phyloP scores from a whole-genome alignment of 148 eudicot species.

The Cornus florida region DNA sequence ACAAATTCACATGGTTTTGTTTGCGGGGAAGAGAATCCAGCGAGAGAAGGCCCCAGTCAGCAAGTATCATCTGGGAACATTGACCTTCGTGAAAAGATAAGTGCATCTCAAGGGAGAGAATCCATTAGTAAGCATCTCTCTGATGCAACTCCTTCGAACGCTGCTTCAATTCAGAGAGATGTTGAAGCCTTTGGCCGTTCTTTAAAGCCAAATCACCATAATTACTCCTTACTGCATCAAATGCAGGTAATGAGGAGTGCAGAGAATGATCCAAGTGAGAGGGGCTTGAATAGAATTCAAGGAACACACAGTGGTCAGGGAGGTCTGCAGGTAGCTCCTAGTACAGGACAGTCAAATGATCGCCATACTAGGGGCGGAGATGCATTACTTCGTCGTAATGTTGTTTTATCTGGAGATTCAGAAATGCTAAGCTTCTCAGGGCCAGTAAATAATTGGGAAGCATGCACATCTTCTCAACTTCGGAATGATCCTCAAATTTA shows the following conservation, averaged over 20 bases:
- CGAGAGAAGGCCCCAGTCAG: constrained; percentile 28
- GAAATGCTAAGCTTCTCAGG: constrained; percentile 39
- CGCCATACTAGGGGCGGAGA: constrained; percentile 28
- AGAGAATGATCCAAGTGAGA: constrained; percentile 48
- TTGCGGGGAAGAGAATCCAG: constrained; percentile 27
- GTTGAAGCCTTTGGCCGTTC: constrained; percentile 73
- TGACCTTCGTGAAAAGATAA: constrained; percentile 31
- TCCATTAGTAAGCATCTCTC: constrained; percentile 26
- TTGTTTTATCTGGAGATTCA: constrained; percentile 43
- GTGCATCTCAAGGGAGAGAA: constrained; percentile 37
- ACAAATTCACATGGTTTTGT: constrained; percentile 25
- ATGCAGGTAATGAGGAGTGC: constrained; percentile 46
- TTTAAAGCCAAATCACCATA: constrained; percentile 51
- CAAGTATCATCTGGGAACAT: constrained; percentile 19
- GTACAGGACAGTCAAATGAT: constrained; percentile 28
- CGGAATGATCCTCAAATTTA: constrained; percentile 43
- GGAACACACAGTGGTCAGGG: constrained; percentile 38
- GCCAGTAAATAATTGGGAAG: constrained; percentile 26
- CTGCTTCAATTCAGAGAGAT: constrained; percentile 55
- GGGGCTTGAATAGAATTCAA: constrained; percentile 59
- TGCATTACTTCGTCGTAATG: constrained; percentile 26
- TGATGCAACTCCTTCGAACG: constrained; percentile 45
- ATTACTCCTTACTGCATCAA: constrained; percentile 61
- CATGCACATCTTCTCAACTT: constrained; percentile 36
- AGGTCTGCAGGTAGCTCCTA: constrained; percentile 26